Percentiles rank a stretch among this genome's conserved stretches.
These are phyloP conservation scores for Fusarium circinatum DNA, from an alignment of 2,329 filamentous ascomycete genomes.

Conservation along the genomic window DNA sequence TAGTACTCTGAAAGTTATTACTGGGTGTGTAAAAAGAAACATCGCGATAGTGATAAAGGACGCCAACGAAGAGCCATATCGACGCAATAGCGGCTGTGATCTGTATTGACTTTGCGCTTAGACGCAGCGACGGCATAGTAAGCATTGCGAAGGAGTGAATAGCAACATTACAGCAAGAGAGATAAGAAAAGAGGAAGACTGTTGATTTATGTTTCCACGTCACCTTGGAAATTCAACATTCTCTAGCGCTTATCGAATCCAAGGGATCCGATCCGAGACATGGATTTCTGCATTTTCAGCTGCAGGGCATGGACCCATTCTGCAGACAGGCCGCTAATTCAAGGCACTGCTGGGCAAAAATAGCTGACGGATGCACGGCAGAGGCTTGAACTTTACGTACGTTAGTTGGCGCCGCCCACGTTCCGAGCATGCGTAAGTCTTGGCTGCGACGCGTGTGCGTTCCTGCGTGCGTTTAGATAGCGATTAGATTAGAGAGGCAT, in stretches of 20 bases:
- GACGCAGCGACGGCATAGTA: constrained; percentile 3
- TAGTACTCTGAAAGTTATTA: neutral
- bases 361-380: neutral
- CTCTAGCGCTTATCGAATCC: neutral
- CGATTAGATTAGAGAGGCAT: neutral
- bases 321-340: neutral
- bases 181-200: neutral
- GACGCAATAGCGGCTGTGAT: constrained; percentile 11
- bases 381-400: neutral
- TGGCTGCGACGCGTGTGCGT: neutral
- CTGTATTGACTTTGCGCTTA: constrained; percentile 16
- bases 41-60: constrained; percentile 13
- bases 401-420: neutral
- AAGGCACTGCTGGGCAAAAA: neutral
- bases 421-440: neutral
- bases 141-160: constrained; percentile 3
- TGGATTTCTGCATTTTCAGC: neutral
- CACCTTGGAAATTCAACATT: neutral
- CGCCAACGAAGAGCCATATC: constrained; percentile 22
- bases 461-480: neutral
- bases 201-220: neutral
- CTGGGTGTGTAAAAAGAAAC: neutral
- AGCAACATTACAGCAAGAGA: neutral
- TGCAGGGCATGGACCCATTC: neutral
- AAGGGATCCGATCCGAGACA: neutral